Percentiles rank a stretch among this genome's conserved stretches.
Evolutionary conservation across 345 rosid species (phyloP).

Genomic region (Reutealis trisperma): DNA sequence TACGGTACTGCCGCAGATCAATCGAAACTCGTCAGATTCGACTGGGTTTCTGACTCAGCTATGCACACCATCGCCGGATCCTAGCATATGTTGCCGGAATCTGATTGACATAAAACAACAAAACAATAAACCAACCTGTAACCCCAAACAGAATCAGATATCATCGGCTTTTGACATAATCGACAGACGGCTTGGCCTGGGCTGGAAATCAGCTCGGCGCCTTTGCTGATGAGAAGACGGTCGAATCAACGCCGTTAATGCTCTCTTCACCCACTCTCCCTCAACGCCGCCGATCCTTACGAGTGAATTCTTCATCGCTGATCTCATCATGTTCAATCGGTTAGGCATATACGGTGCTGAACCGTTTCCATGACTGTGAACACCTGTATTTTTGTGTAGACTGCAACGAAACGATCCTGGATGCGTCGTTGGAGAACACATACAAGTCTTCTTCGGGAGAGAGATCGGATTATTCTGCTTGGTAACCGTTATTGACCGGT

Average conservation of each 20-base stretch:
- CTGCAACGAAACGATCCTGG: constrained; percentile 86
- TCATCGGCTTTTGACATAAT: constrained; percentile 55
- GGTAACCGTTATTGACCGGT: constrained; percentile 33
- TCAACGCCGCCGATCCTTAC: constrained; percentile 95
- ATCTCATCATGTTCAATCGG: constrained; percentile 72
- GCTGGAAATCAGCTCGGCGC: constrained; percentile 61
- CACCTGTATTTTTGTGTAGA: constrained; percentile 52
- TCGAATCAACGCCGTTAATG: constrained; percentile 76
- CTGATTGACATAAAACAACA: constrained; percentile 11
- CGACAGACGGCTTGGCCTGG: constrained; percentile 78
- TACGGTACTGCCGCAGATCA: not conserved
- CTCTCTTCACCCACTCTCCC: constrained; percentile 88
- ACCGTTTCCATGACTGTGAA: constrained; percentile 27
- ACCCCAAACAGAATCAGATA: constrained; percentile 13
- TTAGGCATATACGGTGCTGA: constrained; percentile 44
- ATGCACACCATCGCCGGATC: constrained; percentile 21
- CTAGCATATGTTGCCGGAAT: constrained; percentile 19
- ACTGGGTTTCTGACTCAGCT: not conserved
- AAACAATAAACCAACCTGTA: constrained; percentile 19
- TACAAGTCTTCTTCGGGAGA: constrained; percentile 51
- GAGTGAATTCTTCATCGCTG: constrained; percentile 87
- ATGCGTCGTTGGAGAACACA: constrained; percentile 93
- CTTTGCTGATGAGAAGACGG: constrained; percentile 86
- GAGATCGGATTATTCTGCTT: constrained; percentile 42
- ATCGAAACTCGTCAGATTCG: not conserved